phyloP scores from a whole-genome alignment of 345 rosid genomes.

The Euphorbia tirucalli region DNA sequence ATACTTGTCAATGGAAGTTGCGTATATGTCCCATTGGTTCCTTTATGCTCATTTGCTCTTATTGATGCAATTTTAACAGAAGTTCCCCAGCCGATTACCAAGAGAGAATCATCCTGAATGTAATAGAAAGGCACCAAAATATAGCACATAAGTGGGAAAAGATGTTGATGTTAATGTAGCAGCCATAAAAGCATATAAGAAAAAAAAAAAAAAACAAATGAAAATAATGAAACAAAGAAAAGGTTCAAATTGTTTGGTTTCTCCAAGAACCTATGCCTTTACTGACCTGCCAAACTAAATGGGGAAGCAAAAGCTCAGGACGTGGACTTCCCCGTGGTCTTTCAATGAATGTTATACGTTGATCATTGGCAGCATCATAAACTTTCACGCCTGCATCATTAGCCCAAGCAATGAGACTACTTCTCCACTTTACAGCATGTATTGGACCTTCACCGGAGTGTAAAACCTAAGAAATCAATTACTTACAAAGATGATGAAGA shows the following conservation, averaged over 20 bases:
- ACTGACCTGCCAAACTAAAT: slow-evolving; percentile 98
- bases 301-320: slow-evolving; percentile 88
- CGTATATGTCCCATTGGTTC: slow-evolving; percentile 64
- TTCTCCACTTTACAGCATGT: slow-evolving; percentile 90
- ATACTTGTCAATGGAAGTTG: slow-evolving; percentile 49
- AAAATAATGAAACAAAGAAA: background rate
- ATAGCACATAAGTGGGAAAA: slow-evolving; percentile 9
- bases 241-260: background rate
- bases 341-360: slow-evolving; percentile 91
- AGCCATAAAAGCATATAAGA: background rate
- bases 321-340: slow-evolving; percentile 89
- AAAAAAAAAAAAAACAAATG: background rate
- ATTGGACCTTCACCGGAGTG: slow-evolving; percentile 99
- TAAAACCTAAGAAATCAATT: slow-evolving; percentile 53
- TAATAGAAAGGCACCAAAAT: slow-evolving; percentile 17
- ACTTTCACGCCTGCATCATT: slow-evolving; percentile 96
- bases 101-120: slow-evolving; percentile 74
- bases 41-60: slow-evolving; percentile 53
- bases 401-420: slow-evolving; percentile 98
- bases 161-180: background rate
- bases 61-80: slow-evolving; percentile 90
- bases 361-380: slow-evolving; percentile 87
- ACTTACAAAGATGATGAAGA: background rate
- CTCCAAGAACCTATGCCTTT: background rate
- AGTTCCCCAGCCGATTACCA: slow-evolving; percentile 99